Evolutionary conservation across 768 basidiomycete genomes (phyloP), one percentile per base, ranked within the genome.

Genomic region (Boletus rex-veris): DNA sequence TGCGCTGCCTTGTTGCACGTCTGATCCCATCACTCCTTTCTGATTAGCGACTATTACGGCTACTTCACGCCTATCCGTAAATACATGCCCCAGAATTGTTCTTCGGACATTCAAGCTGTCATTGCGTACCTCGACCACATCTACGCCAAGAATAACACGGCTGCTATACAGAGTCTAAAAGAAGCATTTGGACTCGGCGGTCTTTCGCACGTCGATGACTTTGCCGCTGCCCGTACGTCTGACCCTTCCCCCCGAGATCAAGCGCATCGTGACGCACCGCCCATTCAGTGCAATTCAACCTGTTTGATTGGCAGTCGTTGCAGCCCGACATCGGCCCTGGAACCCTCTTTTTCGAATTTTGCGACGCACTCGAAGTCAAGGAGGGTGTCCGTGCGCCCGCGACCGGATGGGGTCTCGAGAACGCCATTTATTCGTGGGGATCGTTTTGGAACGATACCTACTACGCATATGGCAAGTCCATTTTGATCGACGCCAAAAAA

Each of bases 61-160:
- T 90, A 88, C 62, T 88, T 86, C 66, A 86, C 87, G 54, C 86
- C 86, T 12, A 80, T 86, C 58, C 81, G 81, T 15, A 73, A 80
- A 58, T 71, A 80, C 61, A 88, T 88, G 85, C 83, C 86, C 3
- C 58, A 59, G 57, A 90, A 90, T 66, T 90, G 88, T 69, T 88
- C 86, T 8, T 78, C 84, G 0, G 88, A 90, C 61, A 77, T 88
- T 30, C 72, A 86, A 64, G 78, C 77, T 5, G 85, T 84, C 15
- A 77, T 89, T 49, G 62, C 77, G 6, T 77, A 86, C 58, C 70
- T 89, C 37, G 88, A 89, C 62, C 47, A 75, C 49, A 80, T 82
- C 7, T 82, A 86, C 58, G 67, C 69, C 0, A 71, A 71, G 4
- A 73, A 73, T 1, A 72, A 83, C 55, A 51, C 64, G 7, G 65